phyloP scores from a whole-genome alignment of 345 rosid genomes.

The Nephelium lappaceum region DNA sequence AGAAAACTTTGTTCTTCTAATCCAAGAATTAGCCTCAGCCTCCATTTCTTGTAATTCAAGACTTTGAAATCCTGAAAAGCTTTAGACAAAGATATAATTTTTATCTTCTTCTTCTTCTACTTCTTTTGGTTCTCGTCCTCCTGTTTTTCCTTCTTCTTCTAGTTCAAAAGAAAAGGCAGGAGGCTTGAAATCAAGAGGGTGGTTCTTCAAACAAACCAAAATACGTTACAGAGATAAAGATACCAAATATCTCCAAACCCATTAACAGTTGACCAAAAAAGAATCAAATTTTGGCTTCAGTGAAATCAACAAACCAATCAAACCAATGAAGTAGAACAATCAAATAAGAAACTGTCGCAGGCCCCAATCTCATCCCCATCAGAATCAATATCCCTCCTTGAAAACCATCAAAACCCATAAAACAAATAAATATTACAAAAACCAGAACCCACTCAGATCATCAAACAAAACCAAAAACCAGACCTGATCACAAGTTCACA shows the following conservation, averaged over 20 bases:
- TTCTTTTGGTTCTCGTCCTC: conserved; percentile 17
- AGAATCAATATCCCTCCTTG: conserved; percentile 25
- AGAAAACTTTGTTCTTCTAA: conserved; percentile 88
- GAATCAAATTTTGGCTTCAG: conserved; percentile 21
- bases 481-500: conserved; percentile 22
- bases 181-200: conserved; percentile 22
- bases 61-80: conserved; percentile 25
- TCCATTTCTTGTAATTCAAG: conserved; percentile 48
- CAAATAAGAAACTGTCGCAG: conserved; percentile 24
- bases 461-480: not conserved
- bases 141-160: conserved; percentile 22
- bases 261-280: conserved; percentile 19
- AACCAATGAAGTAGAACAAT: conserved; percentile 33
- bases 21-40: conserved; percentile 80
- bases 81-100: conserved; percentile 7
- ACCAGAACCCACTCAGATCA: conserved; percentile 17
- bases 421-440: not conserved
- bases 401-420: conserved; percentile 22
- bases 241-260: conserved; percentile 23
- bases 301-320: conserved; percentile 38
- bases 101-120: too few relatives aligned
- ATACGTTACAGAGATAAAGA: conserved; percentile 26
- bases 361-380: conserved; percentile 36
- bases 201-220: conserved; percentile 19
- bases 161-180: conserved; percentile 18